Conservation (phyloP, 2,329 filamentous ascomycete species). For the Coniochaeta sp. region DNA sequence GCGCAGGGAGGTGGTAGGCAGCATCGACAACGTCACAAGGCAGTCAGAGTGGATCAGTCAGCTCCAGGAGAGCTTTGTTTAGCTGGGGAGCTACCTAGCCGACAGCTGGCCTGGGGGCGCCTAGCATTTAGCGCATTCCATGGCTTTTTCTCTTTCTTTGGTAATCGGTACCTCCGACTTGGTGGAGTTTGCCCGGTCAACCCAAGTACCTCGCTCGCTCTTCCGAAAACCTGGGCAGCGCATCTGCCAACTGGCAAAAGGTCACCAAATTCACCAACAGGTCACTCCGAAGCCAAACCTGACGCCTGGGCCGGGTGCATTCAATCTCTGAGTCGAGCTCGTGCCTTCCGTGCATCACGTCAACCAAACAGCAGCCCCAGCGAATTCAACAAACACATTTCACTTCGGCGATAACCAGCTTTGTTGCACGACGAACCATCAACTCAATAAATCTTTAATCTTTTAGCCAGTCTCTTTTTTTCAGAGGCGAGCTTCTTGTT, state of each 20-base stretch:
- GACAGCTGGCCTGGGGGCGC: not conserved
- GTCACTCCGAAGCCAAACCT: not conserved
- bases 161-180: not conserved
- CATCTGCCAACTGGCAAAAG: not conserved
- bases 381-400: slow-evolving; percentile 2
- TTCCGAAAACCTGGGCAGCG: not conserved
- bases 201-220: not conserved
- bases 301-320: slow-evolving; percentile 2
- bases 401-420: not conserved
- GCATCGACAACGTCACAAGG: slow-evolving; percentile 20
- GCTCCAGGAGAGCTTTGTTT: not conserved
- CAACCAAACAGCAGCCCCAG: slow-evolving; percentile 3
- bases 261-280: not conserved
- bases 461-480: not conserved
- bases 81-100: not conserved
- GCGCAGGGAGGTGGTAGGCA: slow-evolving; percentile 11
- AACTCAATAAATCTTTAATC: not conserved
- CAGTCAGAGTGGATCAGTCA: not conserved
- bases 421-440: not conserved
- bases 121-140: not conserved
- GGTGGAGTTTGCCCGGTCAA: not conserved
- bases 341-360: slow-evolving; percentile 12
- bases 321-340: slow-evolving; percentile 9
- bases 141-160: not conserved
- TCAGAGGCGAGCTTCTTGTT: not conserved